Conservation (phyloP, 2,329 filamentous ascomycete genomes). For the Ceratocystis papillata region DNA sequence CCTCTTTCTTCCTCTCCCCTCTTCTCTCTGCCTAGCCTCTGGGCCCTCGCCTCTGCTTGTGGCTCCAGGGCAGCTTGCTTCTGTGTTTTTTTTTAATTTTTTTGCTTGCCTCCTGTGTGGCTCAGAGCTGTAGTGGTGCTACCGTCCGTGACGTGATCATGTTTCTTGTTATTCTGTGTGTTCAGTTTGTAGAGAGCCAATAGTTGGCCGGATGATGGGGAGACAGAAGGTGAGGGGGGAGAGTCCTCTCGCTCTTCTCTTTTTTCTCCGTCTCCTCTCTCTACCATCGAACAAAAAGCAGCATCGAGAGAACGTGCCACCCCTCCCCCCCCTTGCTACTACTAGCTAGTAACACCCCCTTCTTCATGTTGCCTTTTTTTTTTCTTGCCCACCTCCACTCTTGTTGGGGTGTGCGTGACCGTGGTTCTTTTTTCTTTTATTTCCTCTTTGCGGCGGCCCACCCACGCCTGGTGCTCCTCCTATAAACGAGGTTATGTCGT, state of each 20-base stretch:
- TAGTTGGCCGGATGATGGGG: not conserved
- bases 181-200: not conserved
- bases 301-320: conserved; percentile 10
- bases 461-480: not conserved
- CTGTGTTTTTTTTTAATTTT: not conserved
- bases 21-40: not conserved
- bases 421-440: not conserved
- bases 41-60: not conserved
- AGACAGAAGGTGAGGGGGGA: not conserved
- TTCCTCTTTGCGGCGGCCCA: not conserved
- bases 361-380: conserved; percentile 1
- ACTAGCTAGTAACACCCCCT: not conserved
- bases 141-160: conserved; percentile 5
- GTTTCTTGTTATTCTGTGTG: conserved; percentile 3
- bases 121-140: conserved; percentile 2
- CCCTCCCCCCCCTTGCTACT: not conserved
- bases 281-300: not conserved
- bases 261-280: conserved; percentile 3
- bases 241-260: not conserved
- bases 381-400: conserved; percentile 6
- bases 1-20: not conserved
- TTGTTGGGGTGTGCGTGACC: conserved; percentile 10
- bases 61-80: not conserved
- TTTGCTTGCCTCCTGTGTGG: not conserved
- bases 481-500: not conserved